phyloP scores from a whole-genome alignment of 352 stramenopile species.

The Globisporangium echinulatum region DNA sequence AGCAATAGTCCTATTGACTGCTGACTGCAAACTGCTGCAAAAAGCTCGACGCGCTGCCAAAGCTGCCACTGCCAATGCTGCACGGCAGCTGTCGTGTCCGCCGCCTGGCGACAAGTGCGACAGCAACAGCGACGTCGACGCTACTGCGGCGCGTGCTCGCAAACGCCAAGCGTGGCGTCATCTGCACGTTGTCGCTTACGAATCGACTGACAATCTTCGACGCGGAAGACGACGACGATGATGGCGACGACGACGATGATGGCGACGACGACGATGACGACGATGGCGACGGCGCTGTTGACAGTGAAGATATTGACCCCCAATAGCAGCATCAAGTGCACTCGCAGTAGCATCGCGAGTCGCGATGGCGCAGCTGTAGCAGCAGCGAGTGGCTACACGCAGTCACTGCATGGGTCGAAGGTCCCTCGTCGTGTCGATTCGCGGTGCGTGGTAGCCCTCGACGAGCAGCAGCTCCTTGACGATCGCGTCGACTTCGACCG shows the following conservation, averaged over 20 bases:
- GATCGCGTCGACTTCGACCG: conserved; percentile 33
- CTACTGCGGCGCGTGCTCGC: conserved; percentile 23
- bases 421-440: background rate
- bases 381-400: no score
- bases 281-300: conserved; percentile 5
- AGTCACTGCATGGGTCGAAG: background rate
- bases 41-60: conserved; percentile 2
- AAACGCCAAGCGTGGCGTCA: conserved; percentile 43
- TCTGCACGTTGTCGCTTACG: conserved; percentile 32
- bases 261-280: conserved; percentile 28
- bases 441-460: conserved; percentile 40
- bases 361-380: no score
- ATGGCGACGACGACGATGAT: conserved; percentile 21
- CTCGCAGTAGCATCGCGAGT: no score
- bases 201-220: conserved; percentile 46
- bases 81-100: conserved; percentile 12
- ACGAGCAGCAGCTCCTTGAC: conserved; percentile 42
- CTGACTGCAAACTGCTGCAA: background rate
- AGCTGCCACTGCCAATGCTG: background rate
- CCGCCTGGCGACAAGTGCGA: conserved; percentile 11
- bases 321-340: no score
- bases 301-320: no score
- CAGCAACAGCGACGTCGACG: conserved; percentile 1
- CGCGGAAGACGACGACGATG: conserved; percentile 46
- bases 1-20: no score